Conservation (phyloP, 805 yeast species). For the Ogataea henricii region DNA sequence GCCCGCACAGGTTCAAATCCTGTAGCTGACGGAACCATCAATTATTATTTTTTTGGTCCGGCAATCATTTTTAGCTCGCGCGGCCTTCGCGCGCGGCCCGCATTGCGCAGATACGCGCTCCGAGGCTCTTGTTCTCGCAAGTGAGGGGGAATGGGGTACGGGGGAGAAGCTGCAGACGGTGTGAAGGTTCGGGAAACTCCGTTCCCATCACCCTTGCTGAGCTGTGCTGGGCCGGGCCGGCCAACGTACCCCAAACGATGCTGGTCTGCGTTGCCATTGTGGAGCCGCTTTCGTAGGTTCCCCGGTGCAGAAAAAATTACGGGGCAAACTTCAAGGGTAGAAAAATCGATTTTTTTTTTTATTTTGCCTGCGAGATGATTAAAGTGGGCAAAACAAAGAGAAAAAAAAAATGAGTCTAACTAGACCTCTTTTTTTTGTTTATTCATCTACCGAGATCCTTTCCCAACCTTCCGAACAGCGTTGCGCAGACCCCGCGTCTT, state of each 20-base stretch:
- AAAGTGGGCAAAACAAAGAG: conserved; percentile 2
- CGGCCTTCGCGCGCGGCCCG: background rate
- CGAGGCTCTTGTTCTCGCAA: conserved; percentile 7
- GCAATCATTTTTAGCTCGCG: conserved; percentile 7
- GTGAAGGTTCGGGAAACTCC: background rate
- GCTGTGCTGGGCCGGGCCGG: too few species aligned
- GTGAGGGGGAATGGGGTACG: conserved; percentile 8
- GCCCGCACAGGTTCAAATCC: conserved; percentile 66
- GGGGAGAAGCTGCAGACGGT: background rate
- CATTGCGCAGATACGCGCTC: background rate
- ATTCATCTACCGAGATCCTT: background rate
- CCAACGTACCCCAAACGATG: too few species aligned
- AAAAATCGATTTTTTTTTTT: too few species aligned
- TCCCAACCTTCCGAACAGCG: background rate
- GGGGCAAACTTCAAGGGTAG: too few species aligned
- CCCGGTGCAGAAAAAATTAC: too few species aligned
- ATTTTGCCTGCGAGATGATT: conserved; percentile 3
- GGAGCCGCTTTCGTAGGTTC: too few species aligned
- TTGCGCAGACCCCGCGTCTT: background rate
- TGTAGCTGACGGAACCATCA: conserved; percentile 48
- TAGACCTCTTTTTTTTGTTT: background rate
- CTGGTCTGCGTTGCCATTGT: too few species aligned
- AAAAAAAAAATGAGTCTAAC: background rate
- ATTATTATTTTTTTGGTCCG: background rate
- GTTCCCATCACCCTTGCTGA: too few species aligned